phyloP scores from a whole-genome alignment of 2,329 filamentous ascomycete genomes.

The Botrytis porri region DNA sequence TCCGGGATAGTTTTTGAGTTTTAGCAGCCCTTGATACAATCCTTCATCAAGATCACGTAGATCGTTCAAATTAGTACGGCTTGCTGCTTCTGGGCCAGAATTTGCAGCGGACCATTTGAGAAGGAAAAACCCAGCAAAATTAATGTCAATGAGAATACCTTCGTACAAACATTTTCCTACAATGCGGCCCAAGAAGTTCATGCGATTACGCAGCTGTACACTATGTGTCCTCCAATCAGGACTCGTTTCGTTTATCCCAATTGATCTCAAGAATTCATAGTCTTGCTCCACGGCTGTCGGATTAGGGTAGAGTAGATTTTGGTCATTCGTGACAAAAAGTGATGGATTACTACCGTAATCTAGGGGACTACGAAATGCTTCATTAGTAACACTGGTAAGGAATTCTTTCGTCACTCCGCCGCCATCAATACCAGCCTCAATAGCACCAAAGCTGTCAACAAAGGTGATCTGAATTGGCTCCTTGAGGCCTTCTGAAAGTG shows the following conservation, averaged over 20 bases:
- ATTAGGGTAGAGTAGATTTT: slow-evolving; percentile 86
- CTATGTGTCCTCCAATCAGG: slow-evolving; percentile 57
- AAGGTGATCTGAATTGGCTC: slow-evolving; percentile 97
- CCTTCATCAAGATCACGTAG: slow-evolving; percentile 86
- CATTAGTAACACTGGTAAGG: slow-evolving; percentile 78
- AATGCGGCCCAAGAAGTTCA: slow-evolving; percentile 88
- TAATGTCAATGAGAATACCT: slow-evolving; percentile 88
- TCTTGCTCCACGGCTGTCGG: slow-evolving; percentile 71
- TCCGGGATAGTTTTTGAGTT: slow-evolving; percentile 80
- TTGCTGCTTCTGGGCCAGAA: slow-evolving; percentile 65
- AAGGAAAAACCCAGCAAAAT: slow-evolving; percentile 93
- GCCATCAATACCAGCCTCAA: slow-evolving; percentile 92
- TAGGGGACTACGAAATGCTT: slow-evolving; percentile 62
- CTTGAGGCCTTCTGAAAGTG: slow-evolving; percentile 77
- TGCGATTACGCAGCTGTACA: slow-evolving; percentile 64
- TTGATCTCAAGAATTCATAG: slow-evolving; percentile 54
- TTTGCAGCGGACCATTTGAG: slow-evolving; percentile 85
- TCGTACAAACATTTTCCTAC: slow-evolving; percentile 98
- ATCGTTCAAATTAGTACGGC: slow-evolving; percentile 92
- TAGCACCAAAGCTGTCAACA: slow-evolving; percentile 81
- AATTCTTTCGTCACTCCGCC: slow-evolving; percentile 98
- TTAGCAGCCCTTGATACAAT: slow-evolving; percentile 79
- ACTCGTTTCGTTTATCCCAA: slow-evolving; percentile 51
- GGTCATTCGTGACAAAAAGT: slow-evolving; percentile 79
- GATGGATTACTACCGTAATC: slow-evolving; percentile 47